Evolutionary conservation across 371 early-diverging fungal species (phyloP).

Genomic region (Gilbertella persicaria): DNA sequence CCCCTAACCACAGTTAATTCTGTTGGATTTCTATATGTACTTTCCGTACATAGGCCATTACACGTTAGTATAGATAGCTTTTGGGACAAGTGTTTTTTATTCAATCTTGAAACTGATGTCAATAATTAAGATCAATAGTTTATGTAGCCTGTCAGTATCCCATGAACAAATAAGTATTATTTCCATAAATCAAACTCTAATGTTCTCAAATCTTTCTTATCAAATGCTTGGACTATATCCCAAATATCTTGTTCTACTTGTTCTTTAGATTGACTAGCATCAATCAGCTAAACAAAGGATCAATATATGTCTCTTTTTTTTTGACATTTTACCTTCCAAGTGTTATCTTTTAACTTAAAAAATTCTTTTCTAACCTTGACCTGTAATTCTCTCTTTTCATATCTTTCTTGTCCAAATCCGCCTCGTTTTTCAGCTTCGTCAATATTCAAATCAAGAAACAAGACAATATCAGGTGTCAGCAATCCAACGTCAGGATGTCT

Average conservation of each 20-base stretch:
- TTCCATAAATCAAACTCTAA: slow-evolving; percentile 28
- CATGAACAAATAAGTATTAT: no score
- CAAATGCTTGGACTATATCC: slow-evolving; percentile 4
- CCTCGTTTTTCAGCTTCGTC: slow-evolving; percentile 75
- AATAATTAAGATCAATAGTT: no score
- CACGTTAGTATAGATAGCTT: no score
- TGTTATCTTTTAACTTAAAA: slow-evolving; percentile 50
- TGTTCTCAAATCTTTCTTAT: background rate
- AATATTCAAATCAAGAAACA: slow-evolving; percentile 90
- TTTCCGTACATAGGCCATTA: no score
- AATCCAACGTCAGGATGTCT: slow-evolving; percentile 87
- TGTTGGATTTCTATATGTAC: no score
- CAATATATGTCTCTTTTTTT: background rate
- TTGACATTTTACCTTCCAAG: slow-evolving; percentile 58
- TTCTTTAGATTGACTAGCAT: slow-evolving; percentile 26
- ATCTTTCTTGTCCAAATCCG: slow-evolving; percentile 95
- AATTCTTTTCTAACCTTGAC: slow-evolving; percentile 71
- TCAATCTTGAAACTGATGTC: no score
- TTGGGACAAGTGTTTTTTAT: no score
- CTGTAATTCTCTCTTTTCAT: slow-evolving; percentile 92
- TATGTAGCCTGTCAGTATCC: no score
- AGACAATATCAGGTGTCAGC: slow-evolving; percentile 82
- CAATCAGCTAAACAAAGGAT: slow-evolving; percentile 13
- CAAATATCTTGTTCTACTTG: slow-evolving; percentile 22
- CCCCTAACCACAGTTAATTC: no score